A percentile compares a stretch with the other conserved stretches of the same genome.
Evolutionary conservation across 2,329 filamentous ascomycete genomes (phyloP).

Genomic region (Rhexocercosporidium sp.): DNA sequence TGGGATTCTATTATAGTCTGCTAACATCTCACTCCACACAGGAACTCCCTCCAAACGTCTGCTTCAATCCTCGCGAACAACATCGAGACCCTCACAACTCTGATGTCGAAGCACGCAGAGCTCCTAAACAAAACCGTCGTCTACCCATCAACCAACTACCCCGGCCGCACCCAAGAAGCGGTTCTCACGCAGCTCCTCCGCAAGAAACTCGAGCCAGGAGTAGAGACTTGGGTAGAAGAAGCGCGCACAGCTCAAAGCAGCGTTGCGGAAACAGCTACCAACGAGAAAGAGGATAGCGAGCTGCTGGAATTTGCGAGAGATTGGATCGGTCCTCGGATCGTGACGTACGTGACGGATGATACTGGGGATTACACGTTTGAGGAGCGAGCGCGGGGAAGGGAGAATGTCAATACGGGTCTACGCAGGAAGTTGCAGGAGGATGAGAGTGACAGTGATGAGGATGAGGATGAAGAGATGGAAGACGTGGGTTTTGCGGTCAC

Average conservation of each 20-base stretch:
- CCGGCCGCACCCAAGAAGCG: slow-evolving; percentile 68
- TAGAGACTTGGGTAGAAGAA: slow-evolving; percentile 74
- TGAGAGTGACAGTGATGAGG: slow-evolving; percentile 57
- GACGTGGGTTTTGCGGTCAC: slow-evolving; percentile 47
- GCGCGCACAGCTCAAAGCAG: slow-evolving; percentile 53
- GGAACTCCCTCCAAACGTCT: slow-evolving; percentile 74
- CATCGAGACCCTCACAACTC: slow-evolving; percentile 68
- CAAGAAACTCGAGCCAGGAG: slow-evolving; percentile 81
- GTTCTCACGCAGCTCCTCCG: slow-evolving; percentile 74
- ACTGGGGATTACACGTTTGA: slow-evolving; percentile 73
- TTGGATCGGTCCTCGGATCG: slow-evolving; percentile 49
- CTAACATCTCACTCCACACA: slow-evolving; percentile 42
- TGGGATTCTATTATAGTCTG: background rate
- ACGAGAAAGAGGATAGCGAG: slow-evolving; percentile 56
- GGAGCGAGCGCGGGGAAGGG: slow-evolving; percentile 68
- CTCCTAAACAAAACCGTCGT: slow-evolving; percentile 74
- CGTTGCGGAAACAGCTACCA: slow-evolving; percentile 33
- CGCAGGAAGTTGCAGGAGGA: slow-evolving; percentile 52
- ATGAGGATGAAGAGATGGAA: slow-evolving; percentile 63
- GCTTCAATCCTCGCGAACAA: slow-evolving; percentile 74
- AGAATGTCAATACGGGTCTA: slow-evolving; percentile 76
- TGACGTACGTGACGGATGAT: slow-evolving; percentile 50
- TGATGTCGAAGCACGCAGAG: slow-evolving; percentile 67
- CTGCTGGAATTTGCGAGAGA: slow-evolving; percentile 57
- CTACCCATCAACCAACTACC: slow-evolving; percentile 78